Percentiles rank a stretch among this genome's conserved stretches.
phyloP scores from a whole-genome alignment of 306 rosid genomes.

The Acacia crassicarpa region DNA sequence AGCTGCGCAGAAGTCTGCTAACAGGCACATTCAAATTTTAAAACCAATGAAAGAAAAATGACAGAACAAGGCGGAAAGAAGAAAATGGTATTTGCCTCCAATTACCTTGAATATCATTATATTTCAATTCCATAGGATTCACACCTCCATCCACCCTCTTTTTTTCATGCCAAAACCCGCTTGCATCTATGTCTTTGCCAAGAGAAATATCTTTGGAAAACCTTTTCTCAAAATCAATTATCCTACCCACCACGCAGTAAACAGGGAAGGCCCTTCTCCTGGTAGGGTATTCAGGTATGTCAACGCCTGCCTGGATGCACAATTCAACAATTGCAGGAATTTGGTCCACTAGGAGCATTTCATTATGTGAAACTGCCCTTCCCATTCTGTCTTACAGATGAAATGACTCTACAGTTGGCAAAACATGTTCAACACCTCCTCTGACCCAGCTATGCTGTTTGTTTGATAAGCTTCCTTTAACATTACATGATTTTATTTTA shows the following conservation, averaged over 20 bases:
- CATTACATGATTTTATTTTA: conserved; percentile 66
- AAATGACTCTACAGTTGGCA: conserved; percentile 63
- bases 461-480: conserved; percentile 57
- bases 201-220: conserved; percentile 48
- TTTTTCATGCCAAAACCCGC: conserved; percentile 54
- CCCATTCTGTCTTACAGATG: conserved; percentile 70
- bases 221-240: conserved; percentile 66
- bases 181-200: conserved; percentile 47
- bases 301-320: conserved; percentile 72
- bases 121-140: conserved; percentile 32
- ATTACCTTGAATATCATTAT: conserved; percentile 54
- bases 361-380: conserved; percentile 72
- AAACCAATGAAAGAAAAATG: conserved; percentile 10
- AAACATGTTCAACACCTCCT: conserved; percentile 55
- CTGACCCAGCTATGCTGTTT: conserved; percentile 68
- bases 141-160: conserved; percentile 23
- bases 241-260: conserved; percentile 62
- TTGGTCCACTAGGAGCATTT: conserved; percentile 62
- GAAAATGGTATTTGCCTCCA: neutral
- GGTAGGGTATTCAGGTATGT: conserved; percentile 62
- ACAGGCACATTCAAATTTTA: neutral
- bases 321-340: conserved; percentile 72
- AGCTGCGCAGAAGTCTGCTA: conserved; percentile 41
- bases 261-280: conserved; percentile 66
- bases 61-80: neutral